Percentiles rank a stretch among this genome's conserved stretches.
Conservation (phyloP, 2,329 filamentous ascomycete genomes). For the Diaporthe eres region DNA sequence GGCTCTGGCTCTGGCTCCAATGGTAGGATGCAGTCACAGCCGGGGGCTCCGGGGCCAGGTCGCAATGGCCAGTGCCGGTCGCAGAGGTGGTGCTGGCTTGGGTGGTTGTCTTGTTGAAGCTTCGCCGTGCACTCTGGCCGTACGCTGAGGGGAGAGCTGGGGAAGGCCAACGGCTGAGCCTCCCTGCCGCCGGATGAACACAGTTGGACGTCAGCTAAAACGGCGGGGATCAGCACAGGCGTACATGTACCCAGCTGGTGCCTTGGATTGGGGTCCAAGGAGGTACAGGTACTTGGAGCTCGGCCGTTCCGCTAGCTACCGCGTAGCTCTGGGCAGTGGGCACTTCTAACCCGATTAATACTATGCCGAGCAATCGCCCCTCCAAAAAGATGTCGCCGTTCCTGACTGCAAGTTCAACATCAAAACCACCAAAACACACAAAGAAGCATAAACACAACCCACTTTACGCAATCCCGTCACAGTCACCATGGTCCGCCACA, state of each 20-base stretch:
- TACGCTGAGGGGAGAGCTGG: conserved; percentile 21
- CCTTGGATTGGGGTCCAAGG: accelerated
- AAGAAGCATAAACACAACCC: background rate
- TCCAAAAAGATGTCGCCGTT: conserved; percentile 24
- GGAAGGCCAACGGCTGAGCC: conserved; percentile 18
- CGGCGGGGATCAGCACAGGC: background rate
- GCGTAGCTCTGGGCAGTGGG: conserved; percentile 6
- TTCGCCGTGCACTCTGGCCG: background rate
- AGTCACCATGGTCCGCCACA: conserved; percentile 87
- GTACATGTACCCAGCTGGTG: background rate
- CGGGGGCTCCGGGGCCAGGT: background rate
- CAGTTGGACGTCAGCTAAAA: conserved; percentile 24
- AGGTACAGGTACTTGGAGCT: background rate
- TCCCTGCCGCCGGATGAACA: conserved; percentile 22
- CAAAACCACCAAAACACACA: background rate
- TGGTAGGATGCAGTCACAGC: conserved; percentile 18
- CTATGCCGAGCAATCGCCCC: conserved; percentile 33
- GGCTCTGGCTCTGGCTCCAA: conserved; percentile 12
- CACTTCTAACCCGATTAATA: conserved; percentile 3
- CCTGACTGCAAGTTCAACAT: background rate
- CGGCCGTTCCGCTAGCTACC: background rate
- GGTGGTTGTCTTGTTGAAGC: conserved; percentile 23
- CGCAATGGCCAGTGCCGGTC: conserved; percentile 3
- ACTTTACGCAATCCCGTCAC: background rate
- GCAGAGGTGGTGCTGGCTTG: conserved; percentile 7